A percentile compares a stretch with the other conserved stretches of the same genome.
These are phyloP conservation scores for Fragosphaeria purpurea DNA, from an alignment of 2,329 filamentous ascomycete genomes.

Conservation along the genomic window DNA sequence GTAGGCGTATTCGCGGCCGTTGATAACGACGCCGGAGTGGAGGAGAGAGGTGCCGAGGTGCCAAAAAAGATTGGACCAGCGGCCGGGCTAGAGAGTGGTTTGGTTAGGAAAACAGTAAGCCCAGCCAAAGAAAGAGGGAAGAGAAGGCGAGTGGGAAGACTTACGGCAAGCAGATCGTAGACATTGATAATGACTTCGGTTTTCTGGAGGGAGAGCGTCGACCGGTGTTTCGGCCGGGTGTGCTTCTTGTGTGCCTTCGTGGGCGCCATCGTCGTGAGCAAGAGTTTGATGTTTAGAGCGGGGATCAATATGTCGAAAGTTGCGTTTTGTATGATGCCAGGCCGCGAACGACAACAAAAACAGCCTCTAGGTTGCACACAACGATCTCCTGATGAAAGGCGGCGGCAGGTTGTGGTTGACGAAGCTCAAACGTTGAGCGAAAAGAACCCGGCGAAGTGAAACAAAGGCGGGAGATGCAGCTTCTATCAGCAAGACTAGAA, in stretches of 20 bases:
- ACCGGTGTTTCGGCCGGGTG: conserved; percentile 41
- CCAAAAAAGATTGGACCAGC: conserved; percentile 69
- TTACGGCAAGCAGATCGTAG: conserved; percentile 65
- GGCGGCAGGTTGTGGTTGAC: no score
- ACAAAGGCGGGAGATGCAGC: not conserved
- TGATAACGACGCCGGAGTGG: conserved; percentile 75
- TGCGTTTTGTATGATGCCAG: no score
- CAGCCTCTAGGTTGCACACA: no score
- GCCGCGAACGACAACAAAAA: no score
- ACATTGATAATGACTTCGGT: conserved; percentile 68
- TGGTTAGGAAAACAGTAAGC: not conserved
- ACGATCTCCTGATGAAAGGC: no score
- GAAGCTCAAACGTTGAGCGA: no score
- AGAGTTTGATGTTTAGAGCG: not conserved
- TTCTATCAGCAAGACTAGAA: no score
- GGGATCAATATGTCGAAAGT: no score
- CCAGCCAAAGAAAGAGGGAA: not conserved
- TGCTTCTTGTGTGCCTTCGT: conserved; percentile 30
- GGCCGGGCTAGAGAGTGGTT: conserved; percentile 48
- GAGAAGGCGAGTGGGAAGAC: conserved; percentile 11
- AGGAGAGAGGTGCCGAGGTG: conserved; percentile 65
- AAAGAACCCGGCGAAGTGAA: not conserved
- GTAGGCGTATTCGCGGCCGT: conserved; percentile 72
- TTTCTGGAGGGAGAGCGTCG: conserved; percentile 58
- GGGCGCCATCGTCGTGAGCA: conserved; percentile 27